A percentile compares a stretch with the other conserved stretches of the same genome.
phyloP scores from a whole-genome alignment of 2,329 filamentous ascomycete species.

The Alternaria sp. region DNA sequence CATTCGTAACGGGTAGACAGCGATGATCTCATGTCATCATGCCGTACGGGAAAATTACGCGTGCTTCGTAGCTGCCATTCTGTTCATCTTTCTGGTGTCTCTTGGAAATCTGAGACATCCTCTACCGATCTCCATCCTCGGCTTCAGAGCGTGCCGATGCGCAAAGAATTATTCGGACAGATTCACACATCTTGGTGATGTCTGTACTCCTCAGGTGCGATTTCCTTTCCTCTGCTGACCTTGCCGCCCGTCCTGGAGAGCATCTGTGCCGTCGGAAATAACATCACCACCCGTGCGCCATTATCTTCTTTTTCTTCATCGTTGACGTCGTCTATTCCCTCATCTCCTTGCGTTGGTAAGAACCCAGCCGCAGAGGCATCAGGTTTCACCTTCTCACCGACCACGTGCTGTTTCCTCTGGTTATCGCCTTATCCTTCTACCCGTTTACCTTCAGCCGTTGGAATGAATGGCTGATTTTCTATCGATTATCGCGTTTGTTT shows the following conservation, averaged over 20 bases:
- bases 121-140: background rate
- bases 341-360: background rate
- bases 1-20: background rate
- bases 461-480: background rate
- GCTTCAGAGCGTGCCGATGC: background rate
- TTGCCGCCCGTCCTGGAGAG: background rate
- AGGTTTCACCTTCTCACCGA: background rate
- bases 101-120: background rate
- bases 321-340: background rate
- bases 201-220: background rate
- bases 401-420: background rate
- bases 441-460: rapidly evolving
- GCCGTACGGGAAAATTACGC: background rate
- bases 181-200: background rate
- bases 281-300: background rate
- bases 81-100: background rate
- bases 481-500: background rate
- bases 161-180: background rate
- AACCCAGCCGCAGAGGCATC: background rate
- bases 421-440: rapidly evolving
- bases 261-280: background rate
- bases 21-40: background rate
- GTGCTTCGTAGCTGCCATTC: background rate
- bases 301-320: background rate
- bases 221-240: background rate